phyloP scores from a whole-genome alignment of 176 grass and related monocot species.

The Oryza longistaminata region DNA sequence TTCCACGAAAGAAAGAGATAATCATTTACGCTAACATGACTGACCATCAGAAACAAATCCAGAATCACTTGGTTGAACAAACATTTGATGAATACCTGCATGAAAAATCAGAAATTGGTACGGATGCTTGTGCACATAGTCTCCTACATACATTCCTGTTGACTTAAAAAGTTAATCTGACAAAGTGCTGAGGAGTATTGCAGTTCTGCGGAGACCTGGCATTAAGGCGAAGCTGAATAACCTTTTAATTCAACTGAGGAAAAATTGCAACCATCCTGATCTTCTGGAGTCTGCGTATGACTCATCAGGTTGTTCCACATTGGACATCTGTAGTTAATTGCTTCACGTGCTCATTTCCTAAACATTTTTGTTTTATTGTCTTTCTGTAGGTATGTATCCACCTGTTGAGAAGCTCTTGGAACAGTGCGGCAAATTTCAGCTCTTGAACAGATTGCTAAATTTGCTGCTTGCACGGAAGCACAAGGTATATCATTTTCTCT shows the following conservation, averaged over 20 bases:
- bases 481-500: conserved; percentile 58
- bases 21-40: conserved; percentile 98
- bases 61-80: conserved; percentile 79
- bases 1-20: conserved; percentile 96
- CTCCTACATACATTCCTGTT: neutral
- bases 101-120: conserved; percentile 65
- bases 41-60: conserved; percentile 81
- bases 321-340: conserved; percentile 2
- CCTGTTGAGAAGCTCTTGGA: conserved; percentile 74
- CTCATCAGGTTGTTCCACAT: conserved; percentile 42
- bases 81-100: conserved; percentile 73
- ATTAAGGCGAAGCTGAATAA: conserved; percentile 82
- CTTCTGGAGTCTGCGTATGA: conserved; percentile 66
- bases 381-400: conserved; percentile 63
- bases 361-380: neutral
- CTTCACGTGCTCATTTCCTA: conserved; percentile 5
- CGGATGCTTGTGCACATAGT: neutral
- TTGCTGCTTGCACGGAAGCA: conserved; percentile 64
- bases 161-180: conserved; percentile 14
- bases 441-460: conserved; percentile 69
- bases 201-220: conserved; percentile 60
- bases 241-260: conserved; percentile 78
- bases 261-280: conserved; percentile 90
- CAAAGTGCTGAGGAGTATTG: conserved; percentile 18
- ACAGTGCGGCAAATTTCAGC: conserved; percentile 84